Evolutionary conservation across 305 asterid species (phyloP), one percentile per base, ranked within the genome.

Genomic region (Nicotiana rustica): DNA sequence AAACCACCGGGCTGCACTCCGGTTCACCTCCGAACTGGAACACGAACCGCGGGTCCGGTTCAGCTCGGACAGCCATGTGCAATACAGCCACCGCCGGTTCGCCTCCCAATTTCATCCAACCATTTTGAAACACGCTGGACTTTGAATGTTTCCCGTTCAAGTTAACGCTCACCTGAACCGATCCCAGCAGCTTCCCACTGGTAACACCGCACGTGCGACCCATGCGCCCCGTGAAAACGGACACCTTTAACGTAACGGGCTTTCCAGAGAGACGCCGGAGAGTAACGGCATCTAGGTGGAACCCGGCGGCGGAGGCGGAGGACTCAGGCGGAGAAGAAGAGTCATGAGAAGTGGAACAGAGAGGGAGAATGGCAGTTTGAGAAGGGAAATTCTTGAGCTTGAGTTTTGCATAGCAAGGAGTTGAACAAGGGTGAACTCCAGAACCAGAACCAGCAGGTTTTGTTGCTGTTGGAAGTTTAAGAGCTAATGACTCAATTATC

Each of bases 21-120:
- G 98, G 98, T 78, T 93, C 98, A 17, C 97, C 97, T 15, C 94
- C 98, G 78, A 94, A 94, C 85, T 93, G 97, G 78, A 94, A 94
- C 65, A 94, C 95, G 82, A 85, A 94, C 85, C 98, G 87, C 12
- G 95, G 97, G 65, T 94, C 98, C 84, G 97, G 94, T 70, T 94
- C 94, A 10, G 97, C 90, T 84, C 97, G 91, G 78, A 93, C 93
- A 0, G 83, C 83, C 33, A 91, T 73, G 78, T 94, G 97, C 85
- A 94, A 71, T 84, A 76, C 86, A 3, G 95, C 91, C 78, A 31
- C 90, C 79, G 90, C 47, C 47, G 47, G 71, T 13, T 88, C 90
- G 1, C 81, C 88, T 5, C 76, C 84, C 7, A 94, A 89, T 83
- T 93, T 94, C 92, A 91, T 77, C 97, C 98, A 94, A 62, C 97